Base-by-base conservation (phyloP, 352 stramenopile species). In the Stramenopiles sp. region DNA sequence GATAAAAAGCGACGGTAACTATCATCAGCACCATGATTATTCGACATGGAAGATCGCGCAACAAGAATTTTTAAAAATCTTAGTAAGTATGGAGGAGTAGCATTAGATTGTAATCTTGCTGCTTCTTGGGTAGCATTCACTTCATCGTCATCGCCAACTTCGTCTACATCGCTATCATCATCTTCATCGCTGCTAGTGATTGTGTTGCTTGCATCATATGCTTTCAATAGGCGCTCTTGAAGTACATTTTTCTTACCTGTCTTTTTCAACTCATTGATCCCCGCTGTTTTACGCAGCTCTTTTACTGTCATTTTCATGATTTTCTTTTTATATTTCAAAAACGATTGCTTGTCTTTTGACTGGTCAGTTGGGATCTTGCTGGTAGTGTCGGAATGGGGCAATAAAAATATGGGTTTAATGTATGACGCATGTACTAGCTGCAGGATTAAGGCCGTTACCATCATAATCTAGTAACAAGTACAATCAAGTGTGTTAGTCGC, bases 381-480 rank as follows among this genome's bases (percentile, higher is more conserved):
- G n/a, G n/a, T n/a, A n/a, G n/a, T n/a, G n/a, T n/a, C n/a, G n/a
- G n/a, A n/a, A n/a, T n/a, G n/a, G n/a, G n/a, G n/a, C n/a, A n/a
- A n/a, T n/a, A n/a, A n/a, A n/a, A n/a, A n/a, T n/a, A n/a, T n/a
- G n/a, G n/a, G n/a, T n/a, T n/a, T n/a, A n/a, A n/a, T n/a, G n/a
- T n/a, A n/a, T n/a, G n/a, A n/a, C n/a, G n/a, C 27, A 71, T 71
- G 55, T 27, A 71, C 55, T 27, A 71, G 55, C 22, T 71, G 55
- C 55, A 71, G 27, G 55, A 71, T 27, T 71, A 71, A 71, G 22
- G 22, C 55, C 22, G 55, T 25, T 25, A 71, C 27, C 55, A 71
- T 71, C 55, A 71, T 71, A 71, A 71, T 71, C 22, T 71, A 71
- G 22, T n/a, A n/a, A n/a, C n/a, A n/a, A n/a, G n/a, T n/a, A n/a